Percentiles rank a stretch among this genome's conserved stretches.
These are phyloP conservation scores for Brachypodium distachyon DNA, from an alignment of 202 grass and related monocot species.

Conservation along the genomic window DNA sequence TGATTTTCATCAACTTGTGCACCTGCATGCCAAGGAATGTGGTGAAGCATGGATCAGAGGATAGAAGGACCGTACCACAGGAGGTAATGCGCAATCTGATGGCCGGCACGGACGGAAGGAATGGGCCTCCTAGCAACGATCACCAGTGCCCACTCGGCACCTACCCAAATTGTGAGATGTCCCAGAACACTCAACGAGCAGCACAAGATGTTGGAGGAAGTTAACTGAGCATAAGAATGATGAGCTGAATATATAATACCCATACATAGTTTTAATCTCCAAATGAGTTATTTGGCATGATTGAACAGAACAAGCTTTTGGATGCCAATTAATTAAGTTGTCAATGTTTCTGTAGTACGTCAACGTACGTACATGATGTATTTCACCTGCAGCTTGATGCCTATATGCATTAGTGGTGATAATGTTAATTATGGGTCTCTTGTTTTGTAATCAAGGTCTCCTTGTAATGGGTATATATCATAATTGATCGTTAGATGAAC, in stretches of 20 bases:
- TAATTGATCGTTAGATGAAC: no score
- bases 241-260: neutral
- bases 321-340: no score
- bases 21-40: constrained; percentile 13
- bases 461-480: no score
- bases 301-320: no score
- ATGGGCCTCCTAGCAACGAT: constrained; percentile 29
- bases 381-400: no score
- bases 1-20: constrained; percentile 4
- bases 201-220: neutral
- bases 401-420: no score
- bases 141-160: constrained; percentile 32
- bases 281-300: neutral
- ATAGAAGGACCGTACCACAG: neutral
- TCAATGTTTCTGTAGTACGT: no score
- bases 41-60: neutral
- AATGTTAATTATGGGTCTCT: no score
- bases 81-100: neutral
- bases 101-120: constrained; percentile 10
- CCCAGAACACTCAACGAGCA: neutral
- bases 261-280: neutral
- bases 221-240: neutral
- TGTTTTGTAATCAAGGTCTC: no score
- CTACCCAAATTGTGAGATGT: constrained; percentile 30
- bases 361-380: no score